These are phyloP conservation scores for Rhodofomes roseus DNA, from an alignment of 1,284 basidiomycete genomes.

Conservation along the genomic window DNA sequence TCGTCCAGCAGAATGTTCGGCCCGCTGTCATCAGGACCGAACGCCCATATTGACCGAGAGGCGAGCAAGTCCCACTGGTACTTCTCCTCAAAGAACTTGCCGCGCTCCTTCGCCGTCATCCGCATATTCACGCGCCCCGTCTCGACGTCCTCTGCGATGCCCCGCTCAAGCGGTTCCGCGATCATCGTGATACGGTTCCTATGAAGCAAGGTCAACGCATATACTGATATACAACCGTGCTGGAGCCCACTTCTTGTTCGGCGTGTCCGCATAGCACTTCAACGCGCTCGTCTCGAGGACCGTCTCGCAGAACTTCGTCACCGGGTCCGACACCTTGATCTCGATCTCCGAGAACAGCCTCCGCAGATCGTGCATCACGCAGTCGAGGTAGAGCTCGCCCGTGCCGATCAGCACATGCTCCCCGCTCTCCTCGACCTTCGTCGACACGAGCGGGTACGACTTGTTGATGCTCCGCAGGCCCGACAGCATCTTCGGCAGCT, in stretches of 20 bases:
- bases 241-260: constrained; percentile 88
- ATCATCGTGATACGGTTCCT: constrained; percentile 99
- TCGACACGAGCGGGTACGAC: constrained; percentile 90
- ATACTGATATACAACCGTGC: background rate
- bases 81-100: constrained; percentile 91
- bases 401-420: constrained; percentile 98
- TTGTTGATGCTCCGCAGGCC: constrained; percentile 97
- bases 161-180: constrained; percentile 90
- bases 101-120: constrained; percentile 91
- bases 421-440: constrained; percentile 98
- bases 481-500: constrained; percentile 97
- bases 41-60: constrained; percentile 99
- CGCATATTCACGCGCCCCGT: constrained; percentile 87
- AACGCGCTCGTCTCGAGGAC: constrained; percentile 97
- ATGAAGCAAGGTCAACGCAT: background rate
- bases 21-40: constrained; percentile 94
- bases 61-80: constrained; percentile 99
- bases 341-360: constrained; percentile 96
- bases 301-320: constrained; percentile 98
- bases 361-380: constrained; percentile 94
- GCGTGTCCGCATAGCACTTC: constrained; percentile 98
- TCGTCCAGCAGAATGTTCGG: constrained; percentile 95
- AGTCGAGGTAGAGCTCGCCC: constrained; percentile 96
- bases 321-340: constrained; percentile 99
- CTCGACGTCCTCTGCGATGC: constrained; percentile 94